Evolutionary conservation across 768 basidiomycete species (phyloP).

Genomic region (Amylocystis lapponica): DNA sequence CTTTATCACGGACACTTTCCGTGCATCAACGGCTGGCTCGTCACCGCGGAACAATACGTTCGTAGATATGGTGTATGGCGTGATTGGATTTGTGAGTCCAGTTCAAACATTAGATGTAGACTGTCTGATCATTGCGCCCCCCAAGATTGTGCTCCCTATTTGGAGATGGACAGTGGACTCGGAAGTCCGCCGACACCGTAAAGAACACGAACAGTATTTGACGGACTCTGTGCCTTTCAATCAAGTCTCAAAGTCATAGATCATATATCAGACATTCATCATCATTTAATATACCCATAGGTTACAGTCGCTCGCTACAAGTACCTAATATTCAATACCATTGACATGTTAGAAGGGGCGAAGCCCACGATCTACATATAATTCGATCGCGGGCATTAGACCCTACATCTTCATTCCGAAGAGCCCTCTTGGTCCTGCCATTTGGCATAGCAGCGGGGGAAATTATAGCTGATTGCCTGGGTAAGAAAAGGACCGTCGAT

Average conservation of each 20-base stretch:
- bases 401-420: conserved; percentile 42
- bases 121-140: neutral
- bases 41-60: conserved; percentile 55
- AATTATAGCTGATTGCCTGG: conserved; percentile 53
- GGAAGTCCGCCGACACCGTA: conserved; percentile 26
- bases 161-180: conserved; percentile 36
- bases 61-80: conserved; percentile 42
- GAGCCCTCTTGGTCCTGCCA: conserved; percentile 70
- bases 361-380: conserved; percentile 32
- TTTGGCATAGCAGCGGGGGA: conserved; percentile 53
- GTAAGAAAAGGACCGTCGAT: conserved; percentile 54
- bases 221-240: conserved; percentile 6
- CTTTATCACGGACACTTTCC: conserved; percentile 60
- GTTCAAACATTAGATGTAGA: no score
- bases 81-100: conserved; percentile 31
- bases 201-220: conserved; percentile 34
- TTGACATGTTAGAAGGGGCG: conserved; percentile 39
- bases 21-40: conserved; percentile 59
- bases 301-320: no score
- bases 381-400: conserved; percentile 56
- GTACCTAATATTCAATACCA: neutral
- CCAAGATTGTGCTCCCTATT: conserved; percentile 34
- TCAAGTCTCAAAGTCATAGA: neutral
- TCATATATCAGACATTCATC: neutral
- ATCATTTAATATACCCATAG: no score